phyloP scores from a whole-genome alignment of 2,329 filamentous ascomycete genomes.

The Fusarium proliferatum region DNA sequence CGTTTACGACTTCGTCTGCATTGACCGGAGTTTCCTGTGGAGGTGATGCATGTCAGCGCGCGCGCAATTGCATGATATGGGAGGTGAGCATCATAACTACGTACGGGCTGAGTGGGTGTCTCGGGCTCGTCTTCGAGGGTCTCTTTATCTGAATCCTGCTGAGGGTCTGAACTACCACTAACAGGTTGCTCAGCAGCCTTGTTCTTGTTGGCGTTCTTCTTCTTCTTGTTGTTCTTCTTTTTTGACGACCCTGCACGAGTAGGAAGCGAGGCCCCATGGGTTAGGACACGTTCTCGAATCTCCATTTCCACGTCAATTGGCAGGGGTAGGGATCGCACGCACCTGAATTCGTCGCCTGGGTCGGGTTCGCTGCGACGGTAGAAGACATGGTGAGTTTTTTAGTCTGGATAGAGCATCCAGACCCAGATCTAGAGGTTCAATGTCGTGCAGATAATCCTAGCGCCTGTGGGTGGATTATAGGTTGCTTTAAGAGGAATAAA shows the following conservation, averaged over 20 bases:
- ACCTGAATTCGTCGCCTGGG: constrained; percentile 52
- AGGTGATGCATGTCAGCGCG: constrained; percentile 40
- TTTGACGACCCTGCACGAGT: constrained; percentile 54
- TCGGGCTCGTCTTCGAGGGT: constrained; percentile 59
- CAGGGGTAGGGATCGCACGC: constrained; percentile 44
- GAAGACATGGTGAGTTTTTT: constrained; percentile 54
- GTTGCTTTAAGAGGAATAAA: constrained; percentile 26
- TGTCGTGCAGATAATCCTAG: constrained; percentile 29
- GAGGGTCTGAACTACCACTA: constrained; percentile 49
- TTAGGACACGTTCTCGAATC: constrained; percentile 48
- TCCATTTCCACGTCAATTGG: constrained; percentile 37
- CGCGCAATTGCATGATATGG: constrained; percentile 23
- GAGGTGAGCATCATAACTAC: constrained; percentile 33
- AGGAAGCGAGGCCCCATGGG: constrained; percentile 38
- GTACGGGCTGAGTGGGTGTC: constrained; percentile 50
- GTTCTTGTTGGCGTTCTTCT: constrained; percentile 64
- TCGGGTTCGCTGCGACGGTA: constrained; percentile 49
- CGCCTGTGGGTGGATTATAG: constrained; percentile 8
- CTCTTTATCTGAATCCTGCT: constrained; percentile 54
- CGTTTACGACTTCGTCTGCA: constrained; percentile 31
- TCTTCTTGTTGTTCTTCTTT: constrained; percentile 71
- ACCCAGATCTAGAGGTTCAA: constrained; percentile 16
- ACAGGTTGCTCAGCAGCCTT: constrained; percentile 54
- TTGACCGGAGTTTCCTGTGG: constrained; percentile 46
- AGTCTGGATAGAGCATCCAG: constrained; percentile 39